Evolutionary conservation across 345 rosid genomes (phyloP), one percentile per base, ranked within the genome.

Genomic region (Bruguiera gymnorhiza): DNA sequence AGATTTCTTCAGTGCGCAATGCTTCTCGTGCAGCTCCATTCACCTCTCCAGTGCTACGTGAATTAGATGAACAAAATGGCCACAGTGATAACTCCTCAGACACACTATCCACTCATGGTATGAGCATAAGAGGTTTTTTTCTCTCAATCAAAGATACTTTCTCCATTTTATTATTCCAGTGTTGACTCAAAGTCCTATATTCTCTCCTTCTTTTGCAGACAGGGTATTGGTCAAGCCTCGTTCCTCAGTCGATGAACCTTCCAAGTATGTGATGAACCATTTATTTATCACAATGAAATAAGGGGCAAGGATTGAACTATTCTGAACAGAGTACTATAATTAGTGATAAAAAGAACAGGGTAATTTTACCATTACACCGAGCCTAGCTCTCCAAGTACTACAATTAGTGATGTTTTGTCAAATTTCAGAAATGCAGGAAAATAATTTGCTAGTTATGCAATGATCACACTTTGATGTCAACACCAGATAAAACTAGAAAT

Each of bases 11-110:
- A 0, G 68, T 80, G 6, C 70, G 86, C 24, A 62, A 80, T 62
- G 91, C 98, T 37, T 55, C 85, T 68, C 91, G 86, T 72, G 26
- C 81, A 10, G 87, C 89, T 16, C 92, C 99, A 11, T 77, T 69
- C 69, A 51, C 76, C 18, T 92, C 98, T 55, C 98, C 99, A 0
- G 67, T 95, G 4, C 72, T 81, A 0, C 76, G 78, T 32, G 86
- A 92, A 69, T 75, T 94, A 48, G 80, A 85, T 64, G 75, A 58
- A 54, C 76, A 82, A 6, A 69, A 75, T 1, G 76, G 54, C n/a
- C 54, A 30, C 6, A 60, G 16, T 10, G 74, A 70, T 6, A 2
- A 55, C 30, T 67, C 82, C 46, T 62, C 78, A 71, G 86, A 80
- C 2, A 70, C 73, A 9, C 63, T 58, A 26, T 64, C 82, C 75